Percentiles rank a stretch among this genome's conserved stretches.
Conservation (phyloP, 495 filamentous ascomycete species). For the Daldinia loculata region DNA sequence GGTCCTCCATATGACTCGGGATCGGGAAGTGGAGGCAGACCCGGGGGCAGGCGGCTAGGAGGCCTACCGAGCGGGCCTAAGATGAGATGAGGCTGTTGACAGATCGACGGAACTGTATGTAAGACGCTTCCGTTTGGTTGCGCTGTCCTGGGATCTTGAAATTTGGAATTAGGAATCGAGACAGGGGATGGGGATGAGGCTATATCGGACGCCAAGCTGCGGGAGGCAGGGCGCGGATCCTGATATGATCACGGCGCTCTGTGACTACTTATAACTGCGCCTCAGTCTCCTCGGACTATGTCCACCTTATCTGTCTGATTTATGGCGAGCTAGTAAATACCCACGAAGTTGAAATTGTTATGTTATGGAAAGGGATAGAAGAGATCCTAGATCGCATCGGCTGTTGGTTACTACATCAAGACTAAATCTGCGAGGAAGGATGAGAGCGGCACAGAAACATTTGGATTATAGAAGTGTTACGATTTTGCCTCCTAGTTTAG, state of each 20-base stretch:
- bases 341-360: neutral
- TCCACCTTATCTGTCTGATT: slow-evolving; percentile 5
- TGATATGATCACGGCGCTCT: slow-evolving; percentile 10
- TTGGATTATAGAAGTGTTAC: slow-evolving; percentile 18
- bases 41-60: slow-evolving; percentile 46
- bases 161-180: slow-evolving; percentile 3
- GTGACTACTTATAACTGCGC: slow-evolving; percentile 16
- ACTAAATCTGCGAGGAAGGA: neutral
- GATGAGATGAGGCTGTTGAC: slow-evolving; percentile 48
- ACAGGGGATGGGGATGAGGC: slow-evolving; percentile 15
- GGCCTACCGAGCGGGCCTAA: slow-evolving; percentile 55
- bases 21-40: slow-evolving; percentile 48
- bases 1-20: slow-evolving; percentile 56
- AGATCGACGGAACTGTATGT: neutral
- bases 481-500: slow-evolving; percentile 7
- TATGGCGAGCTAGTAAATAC: slow-evolving; percentile 11
- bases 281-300: slow-evolving; percentile 7
- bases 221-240: slow-evolving; percentile 1
- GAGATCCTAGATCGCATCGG: neutral
- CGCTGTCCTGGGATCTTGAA: slow-evolving; percentile 3
- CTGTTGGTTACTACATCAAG: slow-evolving; percentile 19
- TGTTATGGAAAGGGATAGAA: neutral
- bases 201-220: slow-evolving; percentile 18
- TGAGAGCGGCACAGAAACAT: neutral
- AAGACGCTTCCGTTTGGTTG: neutral